phyloP scores from a whole-genome alignment of 441 rosid species.

The Gossypium laxum region DNA sequence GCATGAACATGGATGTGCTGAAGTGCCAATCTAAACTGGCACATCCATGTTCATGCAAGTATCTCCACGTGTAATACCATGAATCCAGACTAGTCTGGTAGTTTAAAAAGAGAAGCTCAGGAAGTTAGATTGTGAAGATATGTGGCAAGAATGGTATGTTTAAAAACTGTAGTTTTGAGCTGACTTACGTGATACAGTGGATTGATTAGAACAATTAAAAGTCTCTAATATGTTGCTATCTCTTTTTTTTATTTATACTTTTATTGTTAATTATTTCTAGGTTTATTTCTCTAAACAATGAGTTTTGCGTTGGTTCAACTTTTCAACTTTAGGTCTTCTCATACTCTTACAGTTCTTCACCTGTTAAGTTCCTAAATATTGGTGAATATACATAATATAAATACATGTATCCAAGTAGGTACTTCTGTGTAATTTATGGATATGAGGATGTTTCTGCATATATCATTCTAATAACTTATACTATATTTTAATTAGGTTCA shows the following conservation, averaged over 20 bases:
- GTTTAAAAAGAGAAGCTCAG: neutral
- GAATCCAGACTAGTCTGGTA: neutral
- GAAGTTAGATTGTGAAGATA: neutral
- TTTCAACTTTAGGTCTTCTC: neutral
- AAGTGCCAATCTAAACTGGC: neutral
- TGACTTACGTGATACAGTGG: neutral
- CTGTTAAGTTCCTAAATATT: neutral
- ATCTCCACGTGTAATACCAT: too few species aligned
- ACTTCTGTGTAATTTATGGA: neutral
- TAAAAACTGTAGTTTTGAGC: neutral
- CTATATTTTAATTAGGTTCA: constrained; percentile 52
- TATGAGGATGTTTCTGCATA: constrained; percentile 12
- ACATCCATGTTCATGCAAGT: too few species aligned
- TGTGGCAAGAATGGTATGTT: neutral
- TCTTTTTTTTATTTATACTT: neutral
- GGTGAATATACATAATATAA: neutral
- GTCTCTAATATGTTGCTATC: neutral
- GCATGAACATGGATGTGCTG: constrained; percentile 1
- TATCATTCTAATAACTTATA: constrained; percentile 11
- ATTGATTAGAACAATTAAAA: neutral
- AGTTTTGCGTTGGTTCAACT: neutral
- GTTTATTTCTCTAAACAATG: neutral
- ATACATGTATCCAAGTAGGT: neutral
- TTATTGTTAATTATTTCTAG: neutral
- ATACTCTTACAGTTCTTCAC: neutral